These are phyloP conservation scores for Ogataea siamensis DNA, from an alignment of 805 yeast species.

Conservation along the genomic window DNA sequence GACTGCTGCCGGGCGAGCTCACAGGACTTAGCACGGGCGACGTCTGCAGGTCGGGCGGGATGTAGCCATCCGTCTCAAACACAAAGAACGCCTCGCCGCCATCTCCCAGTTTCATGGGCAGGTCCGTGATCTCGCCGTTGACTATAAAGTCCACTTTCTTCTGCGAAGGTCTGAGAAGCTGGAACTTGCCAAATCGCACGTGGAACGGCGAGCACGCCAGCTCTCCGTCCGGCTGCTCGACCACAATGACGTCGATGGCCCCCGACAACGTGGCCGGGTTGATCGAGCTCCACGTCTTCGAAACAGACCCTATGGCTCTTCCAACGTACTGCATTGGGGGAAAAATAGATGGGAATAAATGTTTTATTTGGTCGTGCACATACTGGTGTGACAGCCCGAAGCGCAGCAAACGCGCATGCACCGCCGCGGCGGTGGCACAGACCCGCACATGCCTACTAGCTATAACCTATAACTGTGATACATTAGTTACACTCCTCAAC, in stretches of 20 bases:
- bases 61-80: slow-evolving; percentile 73
- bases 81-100: slow-evolving; percentile 98
- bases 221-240: slow-evolving; percentile 78
- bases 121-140: slow-evolving; percentile 73
- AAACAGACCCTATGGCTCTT: slow-evolving; percentile 89
- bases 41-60: slow-evolving; percentile 77
- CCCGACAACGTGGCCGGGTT: slow-evolving; percentile 96
- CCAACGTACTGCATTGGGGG: slow-evolving; percentile 89
- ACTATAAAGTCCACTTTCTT: slow-evolving; percentile 88
- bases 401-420: background rate
- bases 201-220: slow-evolving; percentile 92
- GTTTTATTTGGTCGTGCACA: slow-evolving; percentile 6
- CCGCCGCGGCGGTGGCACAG: too few species aligned
- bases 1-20: slow-evolving; percentile 52
- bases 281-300: slow-evolving; percentile 95
- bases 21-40: slow-evolving; percentile 78
- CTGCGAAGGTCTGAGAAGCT: slow-evolving; percentile 88
- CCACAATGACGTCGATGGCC: slow-evolving; percentile 94
- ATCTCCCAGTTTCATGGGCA: slow-evolving; percentile 96
- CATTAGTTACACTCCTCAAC: slow-evolving; percentile 22
- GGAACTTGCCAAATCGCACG: slow-evolving; percentile 92
- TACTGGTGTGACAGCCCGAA: too few species aligned
- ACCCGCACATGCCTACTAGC: too few species aligned
- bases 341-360: slow-evolving; percentile 7
- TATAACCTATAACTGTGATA: background rate